phyloP scores from a whole-genome alignment of 768 basidiomycete genomes.

The Suillus cothurnatus region DNA sequence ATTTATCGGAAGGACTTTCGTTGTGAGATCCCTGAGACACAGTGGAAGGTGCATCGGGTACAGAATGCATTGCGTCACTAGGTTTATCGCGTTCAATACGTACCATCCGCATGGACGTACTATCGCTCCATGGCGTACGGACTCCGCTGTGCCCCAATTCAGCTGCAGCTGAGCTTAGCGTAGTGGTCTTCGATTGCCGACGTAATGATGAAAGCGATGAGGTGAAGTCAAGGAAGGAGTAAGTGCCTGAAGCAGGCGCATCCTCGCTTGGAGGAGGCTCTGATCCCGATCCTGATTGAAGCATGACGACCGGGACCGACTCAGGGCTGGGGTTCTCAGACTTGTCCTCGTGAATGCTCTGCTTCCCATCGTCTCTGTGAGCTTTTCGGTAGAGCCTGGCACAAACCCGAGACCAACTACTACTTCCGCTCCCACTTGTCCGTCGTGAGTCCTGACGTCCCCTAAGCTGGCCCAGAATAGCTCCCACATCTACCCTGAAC shows the following conservation, averaged over 20 bases:
- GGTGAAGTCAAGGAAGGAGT: slow-evolving; percentile 35
- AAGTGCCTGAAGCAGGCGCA: slow-evolving; percentile 31
- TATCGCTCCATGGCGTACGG: slow-evolving; percentile 18
- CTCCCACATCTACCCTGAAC: slow-evolving; percentile 45
- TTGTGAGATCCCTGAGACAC: slow-evolving; percentile 29
- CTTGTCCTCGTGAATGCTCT: slow-evolving; percentile 18
- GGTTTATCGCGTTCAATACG: slow-evolving; percentile 22
- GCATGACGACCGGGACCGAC: slow-evolving; percentile 34
- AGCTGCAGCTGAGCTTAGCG: slow-evolving; percentile 29
- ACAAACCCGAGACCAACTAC: slow-evolving; percentile 35
- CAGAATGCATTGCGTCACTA: slow-evolving; percentile 17
- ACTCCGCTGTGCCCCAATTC: slow-evolving; percentile 25
- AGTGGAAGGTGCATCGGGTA: slow-evolving; percentile 37
- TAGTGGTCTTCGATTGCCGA: slow-evolving; percentile 28
- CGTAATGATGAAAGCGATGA: slow-evolving; percentile 29
- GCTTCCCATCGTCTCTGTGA: slow-evolving; percentile 32
- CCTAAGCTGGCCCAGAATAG: slow-evolving; percentile 25
- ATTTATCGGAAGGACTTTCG: slow-evolving; percentile 24
- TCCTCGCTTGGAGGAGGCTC: slow-evolving; percentile 21
- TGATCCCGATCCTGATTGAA: slow-evolving; percentile 18
- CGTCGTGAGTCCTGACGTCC: slow-evolving; percentile 22
- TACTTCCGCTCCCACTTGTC: slow-evolving; percentile 25
- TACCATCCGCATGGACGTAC: slow-evolving; percentile 20
- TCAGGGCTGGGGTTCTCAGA: slow-evolving; percentile 28
- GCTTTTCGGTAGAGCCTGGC: slow-evolving; percentile 32